These are phyloP conservation scores for Candida nitratophila DNA, from an alignment of 805 yeast species.

Conservation along the genomic window DNA sequence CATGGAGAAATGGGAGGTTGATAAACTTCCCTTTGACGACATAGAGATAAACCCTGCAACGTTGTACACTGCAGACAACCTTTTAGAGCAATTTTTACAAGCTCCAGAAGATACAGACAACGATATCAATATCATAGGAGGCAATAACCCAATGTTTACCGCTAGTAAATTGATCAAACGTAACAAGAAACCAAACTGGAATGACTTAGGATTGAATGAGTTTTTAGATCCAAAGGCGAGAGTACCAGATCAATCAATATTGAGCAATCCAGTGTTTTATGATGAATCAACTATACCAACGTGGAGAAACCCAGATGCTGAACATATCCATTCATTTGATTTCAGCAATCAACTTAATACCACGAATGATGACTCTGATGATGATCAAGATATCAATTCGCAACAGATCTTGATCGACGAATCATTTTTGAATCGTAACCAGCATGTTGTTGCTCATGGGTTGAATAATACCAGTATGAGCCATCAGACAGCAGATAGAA, in stretches of 20 bases:
- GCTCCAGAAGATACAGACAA: conserved; percentile 21
- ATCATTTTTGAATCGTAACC: neutral
- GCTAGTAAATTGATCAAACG: conserved; percentile 20
- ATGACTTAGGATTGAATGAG: conserved; percentile 20
- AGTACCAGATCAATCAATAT: conserved; percentile 19
- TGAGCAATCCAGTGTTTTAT: conserved; percentile 13
- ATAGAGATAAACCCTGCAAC: conserved; percentile 19
- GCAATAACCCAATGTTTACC: conserved; percentile 20
- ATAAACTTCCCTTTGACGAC: conserved; percentile 25
- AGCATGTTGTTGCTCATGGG: neutral
- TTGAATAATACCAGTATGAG: too few species aligned
- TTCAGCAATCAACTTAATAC: conserved; percentile 6
- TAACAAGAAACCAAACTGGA: conserved; percentile 23
- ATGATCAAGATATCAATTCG: conserved; percentile 1
- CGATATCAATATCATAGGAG: conserved; percentile 16
- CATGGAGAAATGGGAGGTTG: conserved; percentile 25
- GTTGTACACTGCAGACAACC: conserved; percentile 12
- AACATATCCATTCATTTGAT: conserved; percentile 3
- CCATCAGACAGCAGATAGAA: neutral
- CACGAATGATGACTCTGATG: conserved; percentile 2
- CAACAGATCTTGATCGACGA: neutral
- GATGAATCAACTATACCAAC: neutral
- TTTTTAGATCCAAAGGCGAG: conserved; percentile 10
- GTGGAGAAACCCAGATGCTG: neutral
- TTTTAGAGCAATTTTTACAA: conserved; percentile 21